Conservation (phyloP, 2,329 filamentous ascomycete species). For the Arthrobotrys entomopaga region DNA sequence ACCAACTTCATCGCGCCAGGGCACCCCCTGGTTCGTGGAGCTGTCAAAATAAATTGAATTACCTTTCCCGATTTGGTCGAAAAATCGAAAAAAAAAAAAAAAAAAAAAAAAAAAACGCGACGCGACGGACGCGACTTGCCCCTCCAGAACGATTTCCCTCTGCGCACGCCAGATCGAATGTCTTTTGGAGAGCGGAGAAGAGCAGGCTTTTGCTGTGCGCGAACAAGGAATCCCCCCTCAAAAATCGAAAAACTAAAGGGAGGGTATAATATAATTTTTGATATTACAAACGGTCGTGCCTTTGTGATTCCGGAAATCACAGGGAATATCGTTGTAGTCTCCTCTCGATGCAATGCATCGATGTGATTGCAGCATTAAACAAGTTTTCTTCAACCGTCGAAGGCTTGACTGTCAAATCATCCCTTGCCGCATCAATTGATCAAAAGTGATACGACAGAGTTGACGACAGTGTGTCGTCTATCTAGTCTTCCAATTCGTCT, state of each 20-base stretch:
- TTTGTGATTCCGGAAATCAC: no score
- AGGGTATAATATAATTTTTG: slow-evolving; percentile 25
- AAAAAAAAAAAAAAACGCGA: no score
- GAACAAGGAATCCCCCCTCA: neutral
- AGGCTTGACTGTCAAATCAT: no score
- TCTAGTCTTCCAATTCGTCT: no score
- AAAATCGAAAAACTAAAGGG: neutral
- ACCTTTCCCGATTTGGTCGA: slow-evolving; percentile 9
- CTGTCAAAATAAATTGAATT: slow-evolving; percentile 44
- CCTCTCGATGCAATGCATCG: no score
- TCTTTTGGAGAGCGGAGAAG: no score
- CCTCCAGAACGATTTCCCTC: neutral
- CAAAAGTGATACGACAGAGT: no score
- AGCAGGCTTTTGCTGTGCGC: neutral
- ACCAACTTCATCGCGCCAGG: neutral
- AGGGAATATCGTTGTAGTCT: no score
- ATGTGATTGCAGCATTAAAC: neutral
- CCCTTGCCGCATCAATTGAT: no score
- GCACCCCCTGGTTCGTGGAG: slow-evolving; percentile 29
- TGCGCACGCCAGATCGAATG: slow-evolving; percentile 1
- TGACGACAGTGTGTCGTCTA: no score
- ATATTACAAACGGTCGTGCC: slow-evolving; percentile 42
- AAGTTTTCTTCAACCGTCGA: no score
- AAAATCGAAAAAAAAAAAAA: slow-evolving; percentile 13
- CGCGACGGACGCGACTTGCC: slow-evolving; percentile 5